Percentiles rank a stretch among this genome's conserved stretches.
Evolutionary conservation across 371 early-diverging fungal genomes (phyloP).

Genomic region (Syncephalastrum contaminatum): DNA sequence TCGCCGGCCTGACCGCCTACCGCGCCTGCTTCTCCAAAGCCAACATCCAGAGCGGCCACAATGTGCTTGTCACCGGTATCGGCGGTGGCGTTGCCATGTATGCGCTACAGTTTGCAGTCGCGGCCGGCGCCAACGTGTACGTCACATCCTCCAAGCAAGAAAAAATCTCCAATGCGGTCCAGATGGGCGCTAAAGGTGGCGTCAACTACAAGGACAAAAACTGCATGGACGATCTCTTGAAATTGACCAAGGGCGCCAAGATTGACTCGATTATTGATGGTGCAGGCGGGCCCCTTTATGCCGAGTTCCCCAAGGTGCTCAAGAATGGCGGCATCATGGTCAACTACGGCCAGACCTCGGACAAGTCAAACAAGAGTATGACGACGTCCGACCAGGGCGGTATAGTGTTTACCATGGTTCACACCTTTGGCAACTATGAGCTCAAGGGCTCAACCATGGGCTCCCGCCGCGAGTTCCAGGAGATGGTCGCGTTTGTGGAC

Average conservation of each 20-base stretch:
- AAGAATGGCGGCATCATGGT: constrained; percentile 56
- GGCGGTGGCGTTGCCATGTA: constrained; percentile 76
- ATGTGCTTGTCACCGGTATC: constrained; percentile 72
- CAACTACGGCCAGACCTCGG: constrained; percentile 57
- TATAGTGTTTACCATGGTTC: constrained; percentile 49
- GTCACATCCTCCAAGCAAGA: constrained; percentile 66
- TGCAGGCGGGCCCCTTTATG: constrained; percentile 60
- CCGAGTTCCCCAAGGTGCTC: constrained; percentile 35
- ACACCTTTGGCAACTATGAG: constrained; percentile 57
- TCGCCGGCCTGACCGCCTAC: constrained; percentile 73
- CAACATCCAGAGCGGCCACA: constrained; percentile 47
- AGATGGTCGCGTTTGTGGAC: constrained; percentile 64
- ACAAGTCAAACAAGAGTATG: constrained; percentile 5
- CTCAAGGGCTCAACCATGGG: constrained; percentile 69
- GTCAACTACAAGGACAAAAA: constrained; percentile 66
- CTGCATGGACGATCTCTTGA: constrained; percentile 50
- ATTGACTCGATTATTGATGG: constrained; percentile 71
- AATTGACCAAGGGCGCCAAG: constrained; percentile 30
- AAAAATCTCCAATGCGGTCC: constrained; percentile 62
- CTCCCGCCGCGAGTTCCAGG: constrained; percentile 58
- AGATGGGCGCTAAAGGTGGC: constrained; percentile 69
- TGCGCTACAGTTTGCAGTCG: constrained; percentile 67
- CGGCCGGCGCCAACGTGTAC: constrained; percentile 66
- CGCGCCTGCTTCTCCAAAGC: constrained; percentile 61
- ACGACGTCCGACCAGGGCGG: constrained; percentile 22